Evolutionary conservation across 75 land plant genomes (phyloP).

Genomic region (Ceratopteris richardii): DNA sequence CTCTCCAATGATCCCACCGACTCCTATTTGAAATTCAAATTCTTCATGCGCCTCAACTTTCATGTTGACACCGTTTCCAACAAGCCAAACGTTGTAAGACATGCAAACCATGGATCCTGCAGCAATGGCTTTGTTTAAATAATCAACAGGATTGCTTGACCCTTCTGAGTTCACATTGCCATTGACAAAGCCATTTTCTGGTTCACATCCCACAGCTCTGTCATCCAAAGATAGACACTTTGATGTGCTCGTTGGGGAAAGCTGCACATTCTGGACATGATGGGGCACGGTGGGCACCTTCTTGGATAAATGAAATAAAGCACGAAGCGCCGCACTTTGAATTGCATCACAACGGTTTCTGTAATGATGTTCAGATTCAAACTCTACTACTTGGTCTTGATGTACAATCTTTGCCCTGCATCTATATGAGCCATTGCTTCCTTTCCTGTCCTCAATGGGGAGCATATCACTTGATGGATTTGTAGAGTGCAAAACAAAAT

Average conservation of each 20-base stretch:
- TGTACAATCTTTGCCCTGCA: conserved; percentile 56
- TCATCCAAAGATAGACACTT: too few species aligned
- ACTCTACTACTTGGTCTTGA: conserved; percentile 38
- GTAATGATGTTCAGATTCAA: conserved; percentile 33
- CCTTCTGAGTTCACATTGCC: too few species aligned
- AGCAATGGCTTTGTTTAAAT: conserved; percentile 23
- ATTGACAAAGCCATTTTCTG: too few species aligned
- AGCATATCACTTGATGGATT: background rate
- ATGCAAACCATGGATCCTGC: conserved; percentile 56
- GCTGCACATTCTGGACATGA: too few species aligned
- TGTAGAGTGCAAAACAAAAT: conserved; percentile 22
- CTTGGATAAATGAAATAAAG: background rate
- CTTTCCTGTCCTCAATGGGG: background rate
- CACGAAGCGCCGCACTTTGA: conserved; percentile 45
- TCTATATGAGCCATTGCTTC: conserved; percentile 16
- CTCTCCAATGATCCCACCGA: conserved; percentile 49
- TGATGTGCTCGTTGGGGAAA: too few species aligned
- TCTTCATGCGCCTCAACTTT: conserved; percentile 50
- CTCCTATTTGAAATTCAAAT: conserved; percentile 92
- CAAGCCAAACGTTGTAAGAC: conserved; percentile 35
- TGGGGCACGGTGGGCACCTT: background rate
- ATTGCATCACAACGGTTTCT: conserved; percentile 68
- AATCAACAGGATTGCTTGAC: background rate
- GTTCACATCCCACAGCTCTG: too few species aligned
- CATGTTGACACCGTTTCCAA: conserved; percentile 18